Evolutionary conservation across 208 protist species (phyloP).

Genomic region (Herpetomonas muscarum): DNA sequence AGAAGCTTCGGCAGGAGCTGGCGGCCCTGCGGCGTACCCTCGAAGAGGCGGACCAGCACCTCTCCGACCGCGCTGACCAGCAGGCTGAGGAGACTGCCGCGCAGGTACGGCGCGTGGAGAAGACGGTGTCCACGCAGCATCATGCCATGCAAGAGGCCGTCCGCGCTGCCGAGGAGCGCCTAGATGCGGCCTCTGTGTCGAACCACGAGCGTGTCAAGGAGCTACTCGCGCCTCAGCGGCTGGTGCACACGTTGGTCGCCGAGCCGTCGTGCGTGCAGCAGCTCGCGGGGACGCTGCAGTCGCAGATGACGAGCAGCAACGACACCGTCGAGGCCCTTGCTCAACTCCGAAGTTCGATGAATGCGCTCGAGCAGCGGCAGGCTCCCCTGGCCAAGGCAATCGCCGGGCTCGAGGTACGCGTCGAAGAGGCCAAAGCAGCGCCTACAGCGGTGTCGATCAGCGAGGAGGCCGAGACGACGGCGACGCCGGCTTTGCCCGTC

Average conservation of each 20-base stretch:
- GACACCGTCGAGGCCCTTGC: not conserved
- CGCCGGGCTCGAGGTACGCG: conserved; percentile 11
- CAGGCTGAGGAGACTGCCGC: not conserved
- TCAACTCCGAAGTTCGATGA: not conserved
- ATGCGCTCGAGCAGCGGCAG: conserved; percentile 23
- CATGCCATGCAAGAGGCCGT: not conserved
- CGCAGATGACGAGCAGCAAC: not conserved
- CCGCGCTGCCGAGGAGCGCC: not conserved
- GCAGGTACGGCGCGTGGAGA: not conserved
- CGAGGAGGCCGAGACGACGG: too few relatives aligned
- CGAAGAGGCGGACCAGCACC: conserved; percentile 3
- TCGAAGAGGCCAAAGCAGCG: conserved; percentile 8
- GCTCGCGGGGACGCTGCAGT: not conserved
- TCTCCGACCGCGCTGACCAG: not conserved
- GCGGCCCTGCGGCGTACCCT: not conserved
- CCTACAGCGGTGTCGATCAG: not conserved
- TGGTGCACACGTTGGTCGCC: not conserved
- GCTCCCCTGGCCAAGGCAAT: conserved; percentile 18
- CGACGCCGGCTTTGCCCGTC: too few relatives aligned
- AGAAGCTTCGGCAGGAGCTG: not conserved
- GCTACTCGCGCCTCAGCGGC: not conserved
- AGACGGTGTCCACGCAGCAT: not conserved
- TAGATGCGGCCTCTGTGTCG: not conserved
- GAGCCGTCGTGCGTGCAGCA: not conserved
- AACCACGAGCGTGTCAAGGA: conserved; percentile 3